Conservation (phyloP, 306 rosid genomes). For the Casuarina equisetifolia region DNA sequence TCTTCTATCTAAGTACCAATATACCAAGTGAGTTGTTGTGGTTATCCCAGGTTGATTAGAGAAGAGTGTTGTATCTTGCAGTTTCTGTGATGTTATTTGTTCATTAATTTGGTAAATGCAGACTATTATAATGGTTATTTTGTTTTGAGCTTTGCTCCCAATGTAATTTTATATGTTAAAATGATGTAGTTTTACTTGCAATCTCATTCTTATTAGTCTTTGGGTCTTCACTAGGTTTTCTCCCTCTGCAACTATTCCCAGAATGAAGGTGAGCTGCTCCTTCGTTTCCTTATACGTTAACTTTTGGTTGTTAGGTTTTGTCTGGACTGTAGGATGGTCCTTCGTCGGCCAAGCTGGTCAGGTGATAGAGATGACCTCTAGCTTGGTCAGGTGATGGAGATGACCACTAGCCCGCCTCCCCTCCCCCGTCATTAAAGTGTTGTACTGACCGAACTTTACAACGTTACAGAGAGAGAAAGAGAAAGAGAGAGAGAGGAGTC, state of each 20-base stretch:
- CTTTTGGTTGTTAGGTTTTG: constrained; percentile 52
- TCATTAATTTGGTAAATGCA: constrained; percentile 52
- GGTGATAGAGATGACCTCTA: constrained; percentile 19
- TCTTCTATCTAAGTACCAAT: constrained; percentile 40
- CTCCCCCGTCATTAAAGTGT: constrained; percentile 32
- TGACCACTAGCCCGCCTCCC: not conserved
- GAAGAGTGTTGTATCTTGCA: constrained; percentile 42
- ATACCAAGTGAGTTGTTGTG: constrained; percentile 47
- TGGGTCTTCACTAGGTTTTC: not conserved
- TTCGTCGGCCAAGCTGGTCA: constrained; percentile 43
- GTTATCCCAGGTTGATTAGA: constrained; percentile 35
- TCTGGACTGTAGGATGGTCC: constrained; percentile 48
- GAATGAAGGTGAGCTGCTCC: constrained; percentile 34
- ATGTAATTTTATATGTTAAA: not conserved
- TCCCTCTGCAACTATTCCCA: constrained; percentile 11
- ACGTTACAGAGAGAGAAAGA: constrained; percentile 11
- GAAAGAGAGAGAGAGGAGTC: constrained; percentile 10
- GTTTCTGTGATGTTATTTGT: constrained; percentile 46
- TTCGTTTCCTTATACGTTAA: constrained; percentile 29
- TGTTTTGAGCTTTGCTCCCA: not conserved
- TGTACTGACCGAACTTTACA: constrained; percentile 30
- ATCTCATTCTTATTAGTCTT: not conserved
- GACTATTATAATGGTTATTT: constrained; percentile 29
- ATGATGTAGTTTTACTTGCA: constrained; percentile 8
- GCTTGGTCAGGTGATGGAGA: constrained; percentile 6